Base-by-base conservation (phyloP, 805 yeast species). In the Saccharomyces mikatae region DNA sequence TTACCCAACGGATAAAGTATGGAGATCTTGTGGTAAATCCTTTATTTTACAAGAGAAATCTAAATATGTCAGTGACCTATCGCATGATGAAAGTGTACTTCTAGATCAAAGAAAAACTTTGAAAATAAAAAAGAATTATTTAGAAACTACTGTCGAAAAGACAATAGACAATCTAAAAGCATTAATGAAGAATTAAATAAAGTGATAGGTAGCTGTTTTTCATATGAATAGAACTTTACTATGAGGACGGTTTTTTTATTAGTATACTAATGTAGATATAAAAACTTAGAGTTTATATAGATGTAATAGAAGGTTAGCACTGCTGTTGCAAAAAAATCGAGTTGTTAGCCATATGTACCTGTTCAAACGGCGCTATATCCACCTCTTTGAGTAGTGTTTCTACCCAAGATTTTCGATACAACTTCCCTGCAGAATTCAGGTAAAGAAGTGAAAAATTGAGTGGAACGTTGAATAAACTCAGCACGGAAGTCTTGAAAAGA, bases 361-460 rank as follows among this genome's bases (percentile, higher is more conserved):
- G 13, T 11, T 72, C 75, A 91, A 10, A 94, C 96, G 36, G 97
- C 98, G 66, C 96, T 84, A 69, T 94, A 92, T 21, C 96, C 98
- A 28, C 96, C 96, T 67, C 96, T 80, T 62, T 62, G 63, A 14
- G 64, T 36, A 17, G 76, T 75, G 27, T 67, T 54, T 24, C 82
- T 79, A 6, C 91, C 85, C 52, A 84, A 76, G 32, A 91, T 68
- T 62, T 80, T 89, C 51, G 80, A 80, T 46, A 82, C 73, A 3
- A 91, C 76, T 70, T 91, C 96, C 58, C 74, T 77, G 47, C 80
- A 60, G 57, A 91, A 84, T 13, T 79, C 78, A 5, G 94, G 94
- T 51, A 84, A 69, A 1, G 84, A 82, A 27, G 75, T 74, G 47
- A 80, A 64, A 31, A 85, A 73, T 54, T 82, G 87, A 47, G 79